Evolutionary conservation across 768 basidiomycete genomes (phyloP).

Genomic region (Roridomyces roridus): DNA sequence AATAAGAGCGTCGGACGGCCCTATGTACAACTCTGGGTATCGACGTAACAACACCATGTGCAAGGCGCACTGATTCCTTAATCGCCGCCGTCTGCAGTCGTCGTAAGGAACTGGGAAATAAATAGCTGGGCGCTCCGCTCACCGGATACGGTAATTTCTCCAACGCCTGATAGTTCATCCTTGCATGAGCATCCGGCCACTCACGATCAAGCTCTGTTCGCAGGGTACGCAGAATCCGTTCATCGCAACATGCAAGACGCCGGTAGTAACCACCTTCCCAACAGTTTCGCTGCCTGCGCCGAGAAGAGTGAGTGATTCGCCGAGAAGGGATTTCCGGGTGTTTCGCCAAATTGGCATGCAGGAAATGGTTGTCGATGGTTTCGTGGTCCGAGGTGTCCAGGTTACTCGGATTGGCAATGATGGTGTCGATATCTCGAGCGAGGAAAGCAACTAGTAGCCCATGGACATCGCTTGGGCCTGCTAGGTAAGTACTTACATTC

Average conservation of each 20-base stretch:
- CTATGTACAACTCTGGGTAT: conserved; percentile 51
- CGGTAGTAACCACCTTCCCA: conserved; percentile 44
- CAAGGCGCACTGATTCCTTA: conserved; percentile 53
- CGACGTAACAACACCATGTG: conserved; percentile 47
- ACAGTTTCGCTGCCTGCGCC: conserved; percentile 47
- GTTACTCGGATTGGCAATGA: conserved; percentile 17
- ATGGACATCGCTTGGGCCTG: no score
- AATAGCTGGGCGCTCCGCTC: no score
- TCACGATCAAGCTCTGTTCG: conserved; percentile 38
- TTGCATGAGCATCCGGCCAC: conserved; percentile 40
- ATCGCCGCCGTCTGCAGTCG: conserved; percentile 49
- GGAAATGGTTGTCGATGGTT: conserved; percentile 30
- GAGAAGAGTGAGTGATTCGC: conserved; percentile 44
- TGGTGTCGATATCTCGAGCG: conserved; percentile 20
- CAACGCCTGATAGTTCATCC: conserved; percentile 34
- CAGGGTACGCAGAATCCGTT: conserved; percentile 33
- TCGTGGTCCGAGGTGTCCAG: conserved; percentile 17
- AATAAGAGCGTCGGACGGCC: conserved; percentile 38
- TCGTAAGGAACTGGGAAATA: background rate
- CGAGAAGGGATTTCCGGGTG: conserved; percentile 26
- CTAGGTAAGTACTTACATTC: no score
- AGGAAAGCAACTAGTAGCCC: conserved; percentile 16
- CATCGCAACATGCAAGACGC: conserved; percentile 44
- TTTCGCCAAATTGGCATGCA: conserved; percentile 7
- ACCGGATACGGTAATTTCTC: conserved; percentile 53